Evolutionary conservation across 768 basidiomycete genomes (phyloP), one percentile per base, ranked within the genome.

Genomic region (Lactifluus pinguis): DNA sequence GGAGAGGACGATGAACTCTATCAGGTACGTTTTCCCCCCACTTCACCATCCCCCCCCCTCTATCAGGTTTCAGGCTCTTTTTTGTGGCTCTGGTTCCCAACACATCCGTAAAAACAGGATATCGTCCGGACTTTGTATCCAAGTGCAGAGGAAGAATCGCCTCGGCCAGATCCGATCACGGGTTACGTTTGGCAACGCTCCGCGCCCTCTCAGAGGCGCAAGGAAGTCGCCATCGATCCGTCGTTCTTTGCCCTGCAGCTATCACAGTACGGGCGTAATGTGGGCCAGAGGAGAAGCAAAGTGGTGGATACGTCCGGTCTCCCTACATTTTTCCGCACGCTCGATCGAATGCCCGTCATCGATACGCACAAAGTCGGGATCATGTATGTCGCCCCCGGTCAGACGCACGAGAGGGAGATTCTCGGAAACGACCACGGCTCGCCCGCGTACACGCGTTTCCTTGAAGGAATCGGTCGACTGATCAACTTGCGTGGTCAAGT

Each of bases 301-400:
- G 74, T 86, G 5, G 70, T 76, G 5, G 81, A 85, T 50, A 75
- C 81, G 10, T 76, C 84, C 1, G 72, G 74, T 14, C 78, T 89
- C 42, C 73, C 80, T 4, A 75, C 79, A 30, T 83, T 86, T 61
- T 76, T 94, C 64, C 76, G 79, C 29, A 79, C 79, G 7, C 79
- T 98, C 49, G 93, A 97, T 67, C 77, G 81, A 47, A 87, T 89
- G 45, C 95, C 94, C 0, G 93, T 98, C 67, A 95, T 99, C 62
- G 97, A 99, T 72, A 94, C 91, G 0, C 92, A 98, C 73, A 95
- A 97, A 72, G 87, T 98, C 39, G 97, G 92, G 4, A 88, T 99
- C 59, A 80, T 99, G 75, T 99, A 98, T 68, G 95, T 94, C 49
- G 95, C 89, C 0, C 91, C 92, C 4, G 92, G 92, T 2, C 97